Evolutionary conservation across 1,139 yeast species (phyloP), one percentile per base, ranked within the genome.

Genomic region (Geotrichum siamense): DNA sequence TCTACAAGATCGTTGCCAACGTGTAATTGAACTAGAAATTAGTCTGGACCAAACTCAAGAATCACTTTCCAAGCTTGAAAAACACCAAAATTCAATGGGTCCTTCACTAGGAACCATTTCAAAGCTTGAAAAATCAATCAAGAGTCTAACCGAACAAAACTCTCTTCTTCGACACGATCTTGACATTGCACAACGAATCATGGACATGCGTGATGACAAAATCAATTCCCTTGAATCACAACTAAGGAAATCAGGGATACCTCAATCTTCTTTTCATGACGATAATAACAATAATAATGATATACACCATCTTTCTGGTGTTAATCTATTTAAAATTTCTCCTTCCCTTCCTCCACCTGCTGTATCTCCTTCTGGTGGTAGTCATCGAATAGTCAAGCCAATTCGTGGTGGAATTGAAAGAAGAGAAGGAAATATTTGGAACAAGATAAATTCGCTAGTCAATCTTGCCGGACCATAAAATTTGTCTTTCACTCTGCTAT

Each of bases 141-240:
- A 64, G 60, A 40, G 61, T 64, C 57, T 75, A 16, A 65, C 69
- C 28, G 74, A 71, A 39, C 77, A 73, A 52, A 75, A 75, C 51
- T 55, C 63, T 20, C 53, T 63, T 19, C 55, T 75, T 27, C 65
- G 65, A 51, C 68, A 61, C 46, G 77, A 73, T 54, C 65, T 78
- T 10, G 68, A 71, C 21, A 69, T 78, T 15, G 71, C 79, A 39
- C 78, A 78, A 49, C 72, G 76, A 54, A 71, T 82, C 43, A 71
- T 81, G 29, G 79, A 74, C 20, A 69, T 77, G 25, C 70, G 87
- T 44, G 78, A 77, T 50, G 71, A 70, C 46, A 71, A 83, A 39
- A 81, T 82, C 39, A 67, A 68, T 44, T 70, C 72, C 33, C 67
- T 83, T 47, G 81, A 79, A 53, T 10, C 19, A 20, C 6, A n/a